Base-by-base conservation (phyloP, 208 protist genomes). In the Trypanosoma conorhini region DNA sequence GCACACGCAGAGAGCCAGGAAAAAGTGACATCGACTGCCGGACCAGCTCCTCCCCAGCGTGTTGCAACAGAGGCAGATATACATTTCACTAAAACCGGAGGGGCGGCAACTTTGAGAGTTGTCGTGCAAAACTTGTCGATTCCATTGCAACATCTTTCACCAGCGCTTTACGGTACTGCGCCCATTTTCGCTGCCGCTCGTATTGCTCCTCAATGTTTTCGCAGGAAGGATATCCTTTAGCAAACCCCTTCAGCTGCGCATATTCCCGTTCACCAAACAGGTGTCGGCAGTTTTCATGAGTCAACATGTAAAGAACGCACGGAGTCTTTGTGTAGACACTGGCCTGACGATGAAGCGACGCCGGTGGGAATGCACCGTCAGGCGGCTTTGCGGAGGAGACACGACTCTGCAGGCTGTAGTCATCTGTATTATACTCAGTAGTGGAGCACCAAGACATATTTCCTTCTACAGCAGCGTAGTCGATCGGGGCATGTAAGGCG, bases 151-250 rank as follows among this genome's bases (percentile, higher is more conserved):
- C 85, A 28, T 81, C 77, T 12, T 81, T 67, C 15, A 83, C 72
- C 13, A 87, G 60, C 5, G 30, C 54, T 44, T 80, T 72, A 15
- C 77, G 72, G 48, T 84, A 86, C 17, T 75, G 22, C 5, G 35
- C 4, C 83, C 83, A 89, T 42, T 69, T 69, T 38, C 72, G 48
- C 56, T 86, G 75, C 21, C 73, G 67, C 46, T 82, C 69, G 70
- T 80, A 89, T 56, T 87, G 78, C 3, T 80, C 63, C 33, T 74
- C 72, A 33, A 90, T 46, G 63, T 85, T 79, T 8, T 80, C 74
- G 33, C 84, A 67, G 2, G 85, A 74, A 13, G 81, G 85, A 33
- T 90, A 90, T 52, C 85, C 82, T 38, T 85, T 90, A 9, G 70
- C 67, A 70, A 79, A 87, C 67, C 86, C 85, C 22, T 62, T 46